A percentile compares a stretch with the other conserved stretches of the same genome.
phyloP scores from a whole-genome alignment of 441 rosid species.

The Brassica hybrid region DNA sequence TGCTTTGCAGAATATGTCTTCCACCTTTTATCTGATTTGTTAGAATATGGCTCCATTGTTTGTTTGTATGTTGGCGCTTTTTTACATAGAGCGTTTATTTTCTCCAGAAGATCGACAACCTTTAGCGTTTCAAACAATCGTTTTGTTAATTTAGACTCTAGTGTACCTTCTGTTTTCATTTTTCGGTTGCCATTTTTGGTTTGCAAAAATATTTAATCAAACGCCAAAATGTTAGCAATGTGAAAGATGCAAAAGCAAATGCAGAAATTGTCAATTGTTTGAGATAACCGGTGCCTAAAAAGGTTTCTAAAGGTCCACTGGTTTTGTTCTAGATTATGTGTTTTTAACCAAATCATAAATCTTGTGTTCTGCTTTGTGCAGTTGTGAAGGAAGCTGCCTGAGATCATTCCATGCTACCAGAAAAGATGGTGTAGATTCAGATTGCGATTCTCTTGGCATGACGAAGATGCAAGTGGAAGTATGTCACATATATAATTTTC shows the following conservation, averaged over 20 bases:
- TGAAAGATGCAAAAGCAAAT: slow-evolving; percentile 17
- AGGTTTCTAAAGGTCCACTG: slow-evolving; percentile 8
- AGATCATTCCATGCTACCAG: slow-evolving; percentile 85
- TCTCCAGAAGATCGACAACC: slow-evolving; percentile 9
- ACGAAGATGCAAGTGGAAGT: slow-evolving; percentile 68
- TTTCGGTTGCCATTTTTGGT: slow-evolving; percentile 6
- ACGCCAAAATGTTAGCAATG: slow-evolving; percentile 1
- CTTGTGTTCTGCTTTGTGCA: slow-evolving; percentile 48
- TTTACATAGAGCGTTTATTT: background rate
- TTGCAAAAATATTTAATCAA: background rate
- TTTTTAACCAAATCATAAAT: slow-evolving; percentile 10
- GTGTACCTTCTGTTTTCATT: background rate
- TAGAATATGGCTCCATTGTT: background rate
- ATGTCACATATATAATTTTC: slow-evolving; percentile 39
- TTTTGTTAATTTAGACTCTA: background rate
- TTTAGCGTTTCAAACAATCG: background rate
- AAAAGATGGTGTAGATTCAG: slow-evolving; percentile 66
- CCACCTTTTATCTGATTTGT: slow-evolving; percentile 14
- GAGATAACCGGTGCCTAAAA: background rate
- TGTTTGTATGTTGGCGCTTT: background rate
- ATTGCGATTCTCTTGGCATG: slow-evolving; percentile 71
- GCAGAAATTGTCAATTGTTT: slow-evolving; percentile 1
- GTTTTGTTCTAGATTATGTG: slow-evolving; percentile 14
- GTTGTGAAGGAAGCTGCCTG: slow-evolving; percentile 95
- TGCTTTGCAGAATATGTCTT: slow-evolving; percentile 22